Evolutionary conservation across 176 grass and related monocot species (phyloP).

Genomic region (Eleusine coracana): DNA sequence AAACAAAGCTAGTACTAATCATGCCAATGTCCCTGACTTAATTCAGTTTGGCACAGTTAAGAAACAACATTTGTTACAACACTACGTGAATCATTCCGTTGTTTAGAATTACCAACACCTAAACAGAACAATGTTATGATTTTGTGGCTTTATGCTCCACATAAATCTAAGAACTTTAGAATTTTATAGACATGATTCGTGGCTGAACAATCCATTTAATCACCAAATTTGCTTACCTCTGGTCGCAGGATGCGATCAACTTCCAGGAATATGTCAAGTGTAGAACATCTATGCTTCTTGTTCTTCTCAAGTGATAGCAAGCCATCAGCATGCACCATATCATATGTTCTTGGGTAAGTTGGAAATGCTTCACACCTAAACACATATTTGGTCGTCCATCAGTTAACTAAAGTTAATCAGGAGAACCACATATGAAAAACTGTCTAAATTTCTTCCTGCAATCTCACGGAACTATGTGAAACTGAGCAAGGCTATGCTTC

Average conservation of each 20-base stretch:
- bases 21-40: neutral
- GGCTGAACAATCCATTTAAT: slow-evolving; percentile 2
- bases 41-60: neutral
- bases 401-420: slow-evolving; percentile 32
- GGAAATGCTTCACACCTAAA: slow-evolving; percentile 98
- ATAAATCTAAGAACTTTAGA: slow-evolving; percentile 18
- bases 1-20: neutral
- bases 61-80: slow-evolving; percentile 18
- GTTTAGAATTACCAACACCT: slow-evolving; percentile 28
- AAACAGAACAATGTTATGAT: neutral
- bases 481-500: neutral
- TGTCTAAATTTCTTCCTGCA: neutral
- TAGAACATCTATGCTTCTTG: slow-evolving; percentile 70
- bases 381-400: slow-evolving; percentile 24
- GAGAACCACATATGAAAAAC: slow-evolving; percentile 11
- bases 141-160: neutral
- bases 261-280: slow-evolving; percentile 92
- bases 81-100: slow-evolving; percentile 5
- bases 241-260: slow-evolving; percentile 95
- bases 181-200: neutral
- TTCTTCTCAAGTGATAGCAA: slow-evolving; percentile 76
- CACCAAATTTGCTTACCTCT: slow-evolving; percentile 65
- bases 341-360: slow-evolving; percentile 98
- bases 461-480: slow-evolving; percentile 21
- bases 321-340: slow-evolving; percentile 97